Evolutionary conservation across 108 stramenopile species (phyloP).

Genomic region (Pseudonitzschia delicatissima): DNA sequence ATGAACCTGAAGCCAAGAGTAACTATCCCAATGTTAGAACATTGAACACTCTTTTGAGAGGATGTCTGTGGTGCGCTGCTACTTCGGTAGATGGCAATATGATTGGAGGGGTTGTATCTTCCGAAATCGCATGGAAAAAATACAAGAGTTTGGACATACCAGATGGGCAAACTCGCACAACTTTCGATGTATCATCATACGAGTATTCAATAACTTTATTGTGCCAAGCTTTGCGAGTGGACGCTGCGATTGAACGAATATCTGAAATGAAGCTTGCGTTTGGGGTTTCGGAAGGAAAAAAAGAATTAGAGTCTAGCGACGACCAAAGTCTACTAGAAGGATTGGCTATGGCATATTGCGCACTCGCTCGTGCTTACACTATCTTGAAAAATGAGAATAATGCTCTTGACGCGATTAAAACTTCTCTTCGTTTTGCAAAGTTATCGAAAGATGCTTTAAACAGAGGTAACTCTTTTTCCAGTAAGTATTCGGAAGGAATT

Average conservation of each 20-base stretch:
- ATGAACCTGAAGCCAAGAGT: conserved; percentile 13
- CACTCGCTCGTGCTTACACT: conserved; percentile 61
- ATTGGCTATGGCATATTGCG: conserved; percentile 51
- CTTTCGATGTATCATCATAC: conserved; percentile 76
- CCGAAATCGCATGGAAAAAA: conserved; percentile 63
- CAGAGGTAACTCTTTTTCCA: conserved; percentile 7
- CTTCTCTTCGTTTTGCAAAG: conserved; percentile 14
- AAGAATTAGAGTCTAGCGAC: conserved; percentile 2
- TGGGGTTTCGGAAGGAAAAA: conserved; percentile 21
- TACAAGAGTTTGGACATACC: not conserved
- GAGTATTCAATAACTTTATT: conserved; percentile 75
- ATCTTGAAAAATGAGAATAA: conserved; percentile 45
- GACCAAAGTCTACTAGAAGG: conserved; percentile 56
- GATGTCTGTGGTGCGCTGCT: conserved; percentile 83
- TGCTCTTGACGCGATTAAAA: conserved; percentile 19
- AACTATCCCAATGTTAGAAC: conserved; percentile 71
- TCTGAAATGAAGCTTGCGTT: conserved; percentile 47
- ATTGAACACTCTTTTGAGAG: conserved; percentile 77
- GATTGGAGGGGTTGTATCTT: conserved; percentile 72
- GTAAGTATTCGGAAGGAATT: too few species aligned
- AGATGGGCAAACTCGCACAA: not conserved
- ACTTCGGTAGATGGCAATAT: conserved; percentile 17
- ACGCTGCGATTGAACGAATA: conserved; percentile 50
- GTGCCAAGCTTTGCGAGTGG: conserved; percentile 60
- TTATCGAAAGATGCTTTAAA: conserved; percentile 25